Evolutionary conservation across 1,139 yeast genomes (phyloP), one percentile per base, ranked within the genome.

Genomic region (Tardiomyces digboiensis): DNA sequence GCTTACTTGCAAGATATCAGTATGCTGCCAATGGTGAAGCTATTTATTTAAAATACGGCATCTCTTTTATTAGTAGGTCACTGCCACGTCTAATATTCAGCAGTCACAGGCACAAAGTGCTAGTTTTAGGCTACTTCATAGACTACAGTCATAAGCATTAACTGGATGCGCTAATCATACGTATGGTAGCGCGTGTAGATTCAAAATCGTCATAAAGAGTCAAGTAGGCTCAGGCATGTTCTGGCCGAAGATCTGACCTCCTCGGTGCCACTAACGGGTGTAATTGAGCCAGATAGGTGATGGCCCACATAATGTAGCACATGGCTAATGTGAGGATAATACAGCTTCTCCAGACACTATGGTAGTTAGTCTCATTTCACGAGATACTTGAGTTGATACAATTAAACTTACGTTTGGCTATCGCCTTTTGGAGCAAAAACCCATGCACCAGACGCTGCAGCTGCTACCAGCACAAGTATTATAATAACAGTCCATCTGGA

Each of bases 291-390:
- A 79, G 65, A 56, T 77, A 78, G 12, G 85, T 79, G 57, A 78
- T 74, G 39, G 85, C 83, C 84, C 84, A 87, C 95, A 88, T 85
- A 59, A 88, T 72, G 63, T 76, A 88, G 71, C 88, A 83, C 95
- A 88, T 84, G 19, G 94, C 80, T 59, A 89, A 65, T 3, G 89
- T 77, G 52, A 89, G 72, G 44, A 82, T 80, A 41, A 88, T 78
- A 12, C 96, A 85, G 45, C 95, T 84, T 68, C 97, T 78, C 93
- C 95, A 88, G 39, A 89, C 97, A 29, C 82, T 76, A 41, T 36
- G 43, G 43, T 52, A 8, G 19, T 18, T 7, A 29, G 21, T 21
- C 22, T 14, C 13, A 37, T 21, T n/a, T 20, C 21, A 18, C 5
- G 18, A 4, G 38, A 7, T 6, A 37, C 14, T 12, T 16, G 3